Base-by-base conservation (phyloP, 2,329 filamentous ascomycete genomes). In the Podosphaera fusca region DNA sequence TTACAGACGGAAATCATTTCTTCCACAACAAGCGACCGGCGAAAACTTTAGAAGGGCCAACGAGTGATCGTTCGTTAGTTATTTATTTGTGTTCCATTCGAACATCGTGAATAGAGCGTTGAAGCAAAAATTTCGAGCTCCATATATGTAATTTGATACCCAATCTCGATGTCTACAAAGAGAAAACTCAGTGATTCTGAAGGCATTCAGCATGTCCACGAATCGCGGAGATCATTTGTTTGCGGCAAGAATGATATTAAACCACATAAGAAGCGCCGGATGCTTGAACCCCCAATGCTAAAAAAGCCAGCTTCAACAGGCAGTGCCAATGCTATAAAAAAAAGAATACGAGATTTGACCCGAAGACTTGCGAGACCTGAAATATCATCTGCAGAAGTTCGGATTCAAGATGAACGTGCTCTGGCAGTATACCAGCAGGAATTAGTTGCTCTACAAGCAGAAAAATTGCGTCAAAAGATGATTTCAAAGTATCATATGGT, bases 401-500 rank as follows among this genome's bases (percentile, higher is more conserved):
- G 80, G 58, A 73, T 80, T 49, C 82, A 87, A 33, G 75, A 85
- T 59, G 82, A 89, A 69, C 76, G 84, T 57, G 85, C 87, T 65
- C 70, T 90, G 60, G 76, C 75, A 52, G 75, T 81, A 3, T 82
- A 81, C 64, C 75, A 79, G 68, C 73, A 78, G 61, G 82, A 85
- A 64, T 72, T 89, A 58, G 73, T 70, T 3, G 74, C 77, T 60
- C 74, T 76, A 53, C 72, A 77, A 59, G 74, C 75, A 58, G 79
- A 80, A 63, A 81, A 80, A 70, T 75, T 74, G 65, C 75, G 79
- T 62, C 75, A 75, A 63, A 75, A 79, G 59, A 86, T 89, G 78
- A 87, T 89, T 60, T 74, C 74, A 55, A 84, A 82, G 68, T 92
- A 88, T 64, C 85, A 90, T 67, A 89, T 87, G 78, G 79, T 90